Evolutionary conservation across 331 rosid genomes (phyloP), one percentile per base, ranked within the genome.

Genomic region (Dryas integrifolia): DNA sequence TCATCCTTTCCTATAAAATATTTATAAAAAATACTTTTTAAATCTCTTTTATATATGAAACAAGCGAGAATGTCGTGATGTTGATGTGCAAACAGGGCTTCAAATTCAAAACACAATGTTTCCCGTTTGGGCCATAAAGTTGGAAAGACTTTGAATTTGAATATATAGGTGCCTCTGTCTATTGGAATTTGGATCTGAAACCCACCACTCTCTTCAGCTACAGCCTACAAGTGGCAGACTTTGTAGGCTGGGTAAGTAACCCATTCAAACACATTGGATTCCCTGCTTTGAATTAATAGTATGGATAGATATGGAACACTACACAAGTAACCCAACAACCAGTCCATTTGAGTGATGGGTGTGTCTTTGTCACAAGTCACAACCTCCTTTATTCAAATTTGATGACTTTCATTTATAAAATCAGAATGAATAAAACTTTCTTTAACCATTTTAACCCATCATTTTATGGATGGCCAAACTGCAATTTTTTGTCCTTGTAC

Each of bases 251-350:
- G 41, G 24, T 21, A 21, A 21, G 24, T 21, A 21, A 21, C n/a
- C 0, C 74, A 41, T 70, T 70, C 13, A 53, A n/a, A 3, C 4
- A 2, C 6, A 18, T 5, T 5, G 61, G 39, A 58, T 58, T 13
- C 58, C 12, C 43, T 70, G 55, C 9, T 70, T 38, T 18, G 15
- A 39, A 66, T 7, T 46, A 46, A 44, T 71, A 14, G 58, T 18
- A 49, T 64, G 74, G 62, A 75, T 30, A 30, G 62, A 75, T 30
- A 30, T 30, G 35, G 35, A 30, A 30, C 35, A 30, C 2, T 30
- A 30, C 35, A 26, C 30, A 26, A 26, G 30, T 1, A 30, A 30
- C 35, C 35, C 35, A 30, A 30, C 3, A 30, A 30, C 35, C 35
- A 30, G 35, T 30, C 35, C 35, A 30, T 30, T 30, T 21, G 24